Evolutionary conservation across 176 grass and related monocot species (phyloP), one percentile per base, ranked within the genome.

Genomic region (Carex littledalei): DNA sequence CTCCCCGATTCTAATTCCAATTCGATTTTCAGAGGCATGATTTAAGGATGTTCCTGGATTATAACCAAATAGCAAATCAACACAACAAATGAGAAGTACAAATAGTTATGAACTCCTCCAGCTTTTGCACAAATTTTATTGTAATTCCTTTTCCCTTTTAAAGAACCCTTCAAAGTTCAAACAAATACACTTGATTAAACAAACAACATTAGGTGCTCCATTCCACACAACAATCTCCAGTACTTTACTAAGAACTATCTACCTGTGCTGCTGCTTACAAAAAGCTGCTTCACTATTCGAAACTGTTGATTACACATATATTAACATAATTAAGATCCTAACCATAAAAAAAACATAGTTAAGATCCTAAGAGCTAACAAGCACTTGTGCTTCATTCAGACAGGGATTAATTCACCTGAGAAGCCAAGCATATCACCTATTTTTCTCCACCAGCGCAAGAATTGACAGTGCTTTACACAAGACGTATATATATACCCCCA

Each of bases 91-190:
- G 50, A 31, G 49, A 17, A 78, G 4, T 26, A 55, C 0, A 55
- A 56, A 55, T 3, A 55, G 49, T 53, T 55, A 55, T 31, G 5
- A 7, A 54, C 73, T 31, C 47, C 67, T 35, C 37, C 37, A 39
- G 43, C 6, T 45, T 77, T 16, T 54, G 49, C 22, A 78, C 12
- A 56, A 56, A 13, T 56, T 54, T 4, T 78, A 17, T 56, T 56
- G 5, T 81, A 29, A 29, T 65, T 64, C 17, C 15, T 80, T 79
- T 45, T 39, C 10, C 56, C 18, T 81, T 81, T 43, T 5, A n/a
- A 81, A 64, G 8, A 47, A 65, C 9, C n/a, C n/a, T 86, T 78
- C 54, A 79, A 86, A 66, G 12, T 86, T 78, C 54, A 79, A 86
- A 66, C 13, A 66, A 68, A 66, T 86, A 80, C 56, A 62, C 55